A percentile compares a stretch with the other conserved stretches of the same genome.
These are phyloP conservation scores for Komagataella pseudopastoris DNA, from an alignment of 805 yeast species.

Conservation along the genomic window DNA sequence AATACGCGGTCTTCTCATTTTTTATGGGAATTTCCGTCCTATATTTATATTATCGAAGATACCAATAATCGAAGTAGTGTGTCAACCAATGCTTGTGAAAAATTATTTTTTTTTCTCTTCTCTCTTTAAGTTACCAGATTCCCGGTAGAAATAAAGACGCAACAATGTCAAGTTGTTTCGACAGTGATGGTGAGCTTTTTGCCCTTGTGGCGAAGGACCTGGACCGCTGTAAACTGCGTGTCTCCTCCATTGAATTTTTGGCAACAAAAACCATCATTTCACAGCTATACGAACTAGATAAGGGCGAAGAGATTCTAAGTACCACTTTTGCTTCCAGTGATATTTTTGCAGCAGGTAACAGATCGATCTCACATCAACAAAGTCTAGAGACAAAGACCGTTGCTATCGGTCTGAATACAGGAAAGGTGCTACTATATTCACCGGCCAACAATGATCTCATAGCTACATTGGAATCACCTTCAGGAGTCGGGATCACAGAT, in stretches of 20 bases:
- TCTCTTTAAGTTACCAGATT: neutral
- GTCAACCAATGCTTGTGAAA: neutral
- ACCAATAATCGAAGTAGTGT: constrained; percentile 12
- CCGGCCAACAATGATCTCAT: constrained; percentile 49
- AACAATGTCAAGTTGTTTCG: neutral
- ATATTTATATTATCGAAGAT: neutral
- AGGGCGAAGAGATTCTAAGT: neutral
- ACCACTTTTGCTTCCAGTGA: neutral
- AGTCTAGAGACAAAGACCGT: constrained; percentile 30
- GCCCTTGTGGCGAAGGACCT: neutral
- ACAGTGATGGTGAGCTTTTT: neutral
- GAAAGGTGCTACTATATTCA: constrained; percentile 51
- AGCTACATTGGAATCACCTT: constrained; percentile 33
- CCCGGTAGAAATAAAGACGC: constrained; percentile 11
- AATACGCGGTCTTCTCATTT: neutral
- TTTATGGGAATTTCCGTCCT: neutral
- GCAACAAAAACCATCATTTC: neutral
- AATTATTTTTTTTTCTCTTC: neutral
- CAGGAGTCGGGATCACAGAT: constrained; percentile 33
- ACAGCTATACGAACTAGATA: neutral
- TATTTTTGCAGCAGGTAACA: neutral
- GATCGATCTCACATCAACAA: neutral
- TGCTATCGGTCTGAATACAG: constrained; percentile 53
- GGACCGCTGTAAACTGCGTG: neutral
- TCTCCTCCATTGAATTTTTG: neutral